These are phyloP conservation scores for Lentinula aciculospora DNA, from an alignment of 768 basidiomycete genomes.

Conservation along the genomic window DNA sequence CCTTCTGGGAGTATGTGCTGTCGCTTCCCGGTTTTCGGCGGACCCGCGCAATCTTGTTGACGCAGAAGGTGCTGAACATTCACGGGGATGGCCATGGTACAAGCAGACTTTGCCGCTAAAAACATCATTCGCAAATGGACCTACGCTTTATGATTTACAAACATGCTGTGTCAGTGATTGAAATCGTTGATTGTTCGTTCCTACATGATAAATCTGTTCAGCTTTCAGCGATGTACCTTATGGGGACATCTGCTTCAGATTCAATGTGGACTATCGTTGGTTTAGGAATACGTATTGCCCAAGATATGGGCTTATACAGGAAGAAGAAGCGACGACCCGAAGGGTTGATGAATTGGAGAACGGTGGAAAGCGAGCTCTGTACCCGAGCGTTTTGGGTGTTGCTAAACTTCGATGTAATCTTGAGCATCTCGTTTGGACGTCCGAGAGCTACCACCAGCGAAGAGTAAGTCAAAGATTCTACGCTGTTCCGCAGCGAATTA, in stretches of 20 bases:
- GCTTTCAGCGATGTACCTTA: slow-evolving; percentile 27
- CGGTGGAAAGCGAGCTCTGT: slow-evolving; percentile 54
- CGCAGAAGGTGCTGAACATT: slow-evolving; percentile 27
- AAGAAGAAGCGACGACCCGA: neutral
- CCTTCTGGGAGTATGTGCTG: slow-evolving; percentile 48
- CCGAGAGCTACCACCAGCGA: slow-evolving; percentile 65
- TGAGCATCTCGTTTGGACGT: slow-evolving; percentile 53
- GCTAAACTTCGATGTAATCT: slow-evolving; percentile 27
- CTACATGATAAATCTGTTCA: slow-evolving; percentile 18
- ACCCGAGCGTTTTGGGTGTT: slow-evolving; percentile 48
- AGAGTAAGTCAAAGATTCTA: slow-evolving; percentile 45
- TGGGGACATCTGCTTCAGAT: slow-evolving; percentile 30
- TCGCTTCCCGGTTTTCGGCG: slow-evolving; percentile 45
- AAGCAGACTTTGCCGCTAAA: slow-evolving; percentile 57
- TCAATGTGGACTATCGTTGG: slow-evolving; percentile 39
- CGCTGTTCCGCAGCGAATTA: neutral
- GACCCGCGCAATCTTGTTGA: slow-evolving; percentile 33
- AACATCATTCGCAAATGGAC: slow-evolving; percentile 49
- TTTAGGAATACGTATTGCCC: slow-evolving; percentile 39
- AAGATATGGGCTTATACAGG: slow-evolving; percentile 35
- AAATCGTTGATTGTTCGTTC: slow-evolving; percentile 19
- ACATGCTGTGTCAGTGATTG: slow-evolving; percentile 45
- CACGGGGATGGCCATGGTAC: slow-evolving; percentile 58
- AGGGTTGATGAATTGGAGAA: slow-evolving; percentile 19
- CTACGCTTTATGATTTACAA: slow-evolving; percentile 68